Conservation (phyloP, 495 filamentous ascomycete species). For the Aspergillus nanangensis region DNA sequence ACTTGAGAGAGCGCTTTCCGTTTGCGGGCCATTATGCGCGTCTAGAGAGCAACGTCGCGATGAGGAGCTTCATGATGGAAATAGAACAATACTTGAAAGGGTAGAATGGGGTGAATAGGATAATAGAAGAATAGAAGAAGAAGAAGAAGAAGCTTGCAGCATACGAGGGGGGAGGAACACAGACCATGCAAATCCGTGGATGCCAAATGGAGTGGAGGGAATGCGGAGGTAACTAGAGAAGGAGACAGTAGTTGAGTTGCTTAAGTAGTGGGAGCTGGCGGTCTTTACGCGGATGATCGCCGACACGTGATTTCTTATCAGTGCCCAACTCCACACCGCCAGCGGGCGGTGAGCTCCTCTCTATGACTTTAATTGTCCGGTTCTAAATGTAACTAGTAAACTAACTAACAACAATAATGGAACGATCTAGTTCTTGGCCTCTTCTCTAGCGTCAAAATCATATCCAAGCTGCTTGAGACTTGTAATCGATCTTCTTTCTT, state of each 20-base stretch:
- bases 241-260: slow-evolving; percentile 5
- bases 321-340: slow-evolving; percentile 9
- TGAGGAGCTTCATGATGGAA: slow-evolving; percentile 15
- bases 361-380: not conserved
- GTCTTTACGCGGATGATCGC: slow-evolving; percentile 12
- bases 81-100: slow-evolving; percentile 1
- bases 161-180: not conserved
- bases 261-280: slow-evolving; percentile 11
- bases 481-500: slow-evolving; percentile 36
- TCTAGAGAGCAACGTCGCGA: slow-evolving; percentile 8
- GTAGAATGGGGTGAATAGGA: not conserved
- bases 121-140: not conserved
- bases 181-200: not conserved
- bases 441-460: slow-evolving; percentile 48
- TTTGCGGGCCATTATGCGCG: slow-evolving; percentile 24
- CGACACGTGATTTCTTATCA: slow-evolving; percentile 18
- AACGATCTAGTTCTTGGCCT: too few species aligned
- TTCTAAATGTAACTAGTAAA: slow-evolving; percentile 5
- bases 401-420: too few species aligned
- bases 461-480: slow-evolving; percentile 58
- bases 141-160: too few species aligned
- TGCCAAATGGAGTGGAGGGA: not conserved
- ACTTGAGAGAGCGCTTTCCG: slow-evolving; percentile 12
- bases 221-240: slow-evolving; percentile 4
- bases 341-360: not conserved